Evolutionary conservation across 73 alveolate species (phyloP).

Genomic region (Paramecium tetraurelia): DNA sequence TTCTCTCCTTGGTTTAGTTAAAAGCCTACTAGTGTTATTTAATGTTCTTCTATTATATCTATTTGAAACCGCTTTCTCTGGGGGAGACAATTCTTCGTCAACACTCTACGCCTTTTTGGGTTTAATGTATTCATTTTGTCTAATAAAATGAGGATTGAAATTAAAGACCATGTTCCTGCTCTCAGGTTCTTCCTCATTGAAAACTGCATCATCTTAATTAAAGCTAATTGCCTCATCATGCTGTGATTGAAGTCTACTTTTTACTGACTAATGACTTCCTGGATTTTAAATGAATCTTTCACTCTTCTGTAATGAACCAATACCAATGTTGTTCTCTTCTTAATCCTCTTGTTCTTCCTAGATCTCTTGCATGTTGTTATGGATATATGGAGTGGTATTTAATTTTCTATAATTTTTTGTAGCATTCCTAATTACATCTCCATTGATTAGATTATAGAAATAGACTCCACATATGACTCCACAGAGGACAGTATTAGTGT

Average conservation of each 20-base stretch:
- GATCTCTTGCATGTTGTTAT: not conserved
- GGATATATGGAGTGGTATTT: not conserved
- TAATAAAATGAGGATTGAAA: slow-evolving; percentile 26
- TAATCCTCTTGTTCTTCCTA: slow-evolving; percentile 14
- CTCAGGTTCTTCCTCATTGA: slow-evolving; percentile 36
- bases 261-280: not conserved
- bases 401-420: not conserved
- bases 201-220: slow-evolving; percentile 27
- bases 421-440: not conserved
- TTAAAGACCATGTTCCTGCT: not conserved
- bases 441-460: not conserved
- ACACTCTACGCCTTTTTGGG: not conserved
- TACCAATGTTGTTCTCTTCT: not conserved
- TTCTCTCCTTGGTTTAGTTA: not conserved
- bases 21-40: not conserved
- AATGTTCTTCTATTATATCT: not conserved
- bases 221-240: slow-evolving; percentile 39
- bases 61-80: not conserved
- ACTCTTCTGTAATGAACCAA: not conserved
- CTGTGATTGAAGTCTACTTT: slow-evolving; percentile 21
- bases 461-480: slow-evolving; percentile 29
- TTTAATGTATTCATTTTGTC: not conserved
- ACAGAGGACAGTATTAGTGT: not conserved
- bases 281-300: slow-evolving; percentile 11
- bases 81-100: not conserved